Base-by-base conservation (phyloP, 257 asterid species). In the Solanum microdontum region DNA sequence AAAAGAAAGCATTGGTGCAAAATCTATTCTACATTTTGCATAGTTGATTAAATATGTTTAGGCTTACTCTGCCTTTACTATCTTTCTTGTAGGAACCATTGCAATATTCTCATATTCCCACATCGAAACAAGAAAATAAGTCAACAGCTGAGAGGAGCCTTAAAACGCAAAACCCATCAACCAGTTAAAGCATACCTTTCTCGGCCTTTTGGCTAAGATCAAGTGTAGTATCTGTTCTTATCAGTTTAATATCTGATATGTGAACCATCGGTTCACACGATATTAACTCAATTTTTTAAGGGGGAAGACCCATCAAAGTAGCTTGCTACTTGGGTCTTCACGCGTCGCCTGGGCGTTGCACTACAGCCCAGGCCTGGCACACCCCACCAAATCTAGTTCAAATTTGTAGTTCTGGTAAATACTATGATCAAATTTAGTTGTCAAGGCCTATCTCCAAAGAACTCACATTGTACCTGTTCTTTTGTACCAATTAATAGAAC, bases 201-300 rank as follows among this genome's bases (percentile, higher is more conserved):
- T 91, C 89, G 91, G 88, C 91, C 91, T 87, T 91, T 89, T 89
- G 91, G 91, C 90, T 91, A 89, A 91, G 90, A 73, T 73, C 82
- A 79, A 43, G 84, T 79, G 84, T 79, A 79, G 64, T 79, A 79
- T 40, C 3, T 40, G 64, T 40, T 79, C 26, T 79, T 79, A 40
- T 79, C 37, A 77, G 24, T 77, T 77, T 77, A 77, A 76, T 77
- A 40, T 77, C 0, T n/a, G 36, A 40, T 77, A 77, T 77, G 84
- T 77, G 60, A 12, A 5, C 2, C 34, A 77, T 7, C 0, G 62
- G 7, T 3, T 0, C 7, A n/a, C 60, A 13, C 1, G 62, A 77
- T 77, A 24, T 77, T 77, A 77, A 40, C 33, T 75, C 6, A 21
- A 37, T 37, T 23, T 6, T 37, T 76, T 6, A n/a, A 23, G 83